A percentile compares a stretch with the other conserved stretches of the same genome.
phyloP scores from a whole-genome alignment of 352 stramenopile species.

The Phytopythium vexans region DNA sequence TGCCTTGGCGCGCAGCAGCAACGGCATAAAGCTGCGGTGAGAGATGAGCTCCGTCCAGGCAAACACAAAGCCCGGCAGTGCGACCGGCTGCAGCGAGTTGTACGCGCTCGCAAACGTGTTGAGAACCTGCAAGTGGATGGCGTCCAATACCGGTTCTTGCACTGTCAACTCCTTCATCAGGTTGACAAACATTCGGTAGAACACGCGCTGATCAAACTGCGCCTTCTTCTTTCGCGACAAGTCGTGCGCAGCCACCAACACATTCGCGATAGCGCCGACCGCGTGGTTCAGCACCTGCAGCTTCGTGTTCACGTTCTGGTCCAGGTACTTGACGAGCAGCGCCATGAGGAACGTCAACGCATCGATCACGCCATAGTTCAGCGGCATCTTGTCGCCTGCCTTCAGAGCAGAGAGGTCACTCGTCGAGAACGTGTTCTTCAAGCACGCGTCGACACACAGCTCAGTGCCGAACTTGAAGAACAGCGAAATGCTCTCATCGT shows the following conservation, averaged over 20 bases:
- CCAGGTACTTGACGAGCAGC: slow-evolving; percentile 95
- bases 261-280: slow-evolving; percentile 92
- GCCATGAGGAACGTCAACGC: slow-evolving; percentile 95
- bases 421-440: slow-evolving; percentile 83
- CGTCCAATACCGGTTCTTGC: slow-evolving; percentile 91
- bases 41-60: slow-evolving; percentile 98
- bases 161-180: slow-evolving; percentile 97
- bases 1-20: slow-evolving; percentile 91
- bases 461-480: slow-evolving; percentile 97
- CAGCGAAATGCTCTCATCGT: slow-evolving; percentile 95
- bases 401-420: slow-evolving; percentile 31
- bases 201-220: slow-evolving; percentile 97
- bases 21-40: slow-evolving; percentile 98
- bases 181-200: slow-evolving; percentile 98
- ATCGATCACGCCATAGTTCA: slow-evolving; percentile 95
- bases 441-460: slow-evolving; percentile 95
- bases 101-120: slow-evolving; percentile 97
- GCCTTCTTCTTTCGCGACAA: slow-evolving; percentile 80
- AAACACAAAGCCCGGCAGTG: slow-evolving; percentile 97
- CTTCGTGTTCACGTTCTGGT: slow-evolving; percentile 72
- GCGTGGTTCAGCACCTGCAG: slow-evolving; percentile 95
- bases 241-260: slow-evolving; percentile 89
- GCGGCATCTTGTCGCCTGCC: slow-evolving; percentile 39
- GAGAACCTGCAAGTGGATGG: slow-evolving; percentile 93
- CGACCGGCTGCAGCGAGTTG: slow-evolving; percentile 95